Percentiles rank a stretch among this genome's conserved stretches.
phyloP scores from a whole-genome alignment of 169 alveolate genomes.

The Cryptosporidium felis region DNA sequence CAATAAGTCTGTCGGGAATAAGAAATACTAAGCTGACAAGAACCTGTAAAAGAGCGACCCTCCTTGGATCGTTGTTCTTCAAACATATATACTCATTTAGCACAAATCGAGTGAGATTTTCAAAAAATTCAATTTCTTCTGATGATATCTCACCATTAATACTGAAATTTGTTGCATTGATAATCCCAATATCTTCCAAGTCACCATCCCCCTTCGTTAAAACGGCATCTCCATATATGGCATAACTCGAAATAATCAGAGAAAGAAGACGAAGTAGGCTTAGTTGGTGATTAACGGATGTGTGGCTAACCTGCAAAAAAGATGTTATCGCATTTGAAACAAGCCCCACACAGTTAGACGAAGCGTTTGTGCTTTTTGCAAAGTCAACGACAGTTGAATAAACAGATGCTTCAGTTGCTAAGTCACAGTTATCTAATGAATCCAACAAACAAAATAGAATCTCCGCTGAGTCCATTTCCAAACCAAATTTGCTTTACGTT shows the following conservation, averaged over 20 bases:
- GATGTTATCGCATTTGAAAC: slow-evolving; percentile 65
- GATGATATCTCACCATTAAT: slow-evolving; percentile 7
- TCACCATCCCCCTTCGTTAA: slow-evolving; percentile 17
- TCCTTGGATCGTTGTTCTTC: slow-evolving; percentile 55
- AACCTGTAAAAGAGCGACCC: slow-evolving; percentile 67
- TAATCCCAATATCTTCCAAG: background rate
- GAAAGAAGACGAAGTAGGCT: slow-evolving; percentile 47
- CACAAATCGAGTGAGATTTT: slow-evolving; percentile 28
- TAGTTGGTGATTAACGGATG: slow-evolving; percentile 60
- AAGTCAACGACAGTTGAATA: slow-evolving; percentile 69
- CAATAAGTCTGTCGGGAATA: slow-evolving; percentile 44
- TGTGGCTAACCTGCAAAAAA: slow-evolving; percentile 66
- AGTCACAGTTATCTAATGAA: slow-evolving; percentile 55
- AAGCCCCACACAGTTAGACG: slow-evolving; percentile 57
- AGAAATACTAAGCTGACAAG: slow-evolving; percentile 32
- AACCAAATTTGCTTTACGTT: slow-evolving; percentile 2
- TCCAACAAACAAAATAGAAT: slow-evolving; percentile 63
- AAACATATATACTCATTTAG: slow-evolving; percentile 52
- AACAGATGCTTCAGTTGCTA: slow-evolving; percentile 64
- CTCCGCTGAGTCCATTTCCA: slow-evolving; percentile 66
- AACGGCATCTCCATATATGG: slow-evolving; percentile 26
- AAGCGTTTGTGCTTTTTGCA: slow-evolving; percentile 55
- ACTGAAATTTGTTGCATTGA: slow-evolving; percentile 36
- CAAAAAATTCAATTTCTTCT: slow-evolving; percentile 26
- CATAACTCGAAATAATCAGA: slow-evolving; percentile 55